These are phyloP conservation scores for Starmerella khaoyaiensis DNA, from an alignment of 805 yeast genomes.

Conservation along the genomic window DNA sequence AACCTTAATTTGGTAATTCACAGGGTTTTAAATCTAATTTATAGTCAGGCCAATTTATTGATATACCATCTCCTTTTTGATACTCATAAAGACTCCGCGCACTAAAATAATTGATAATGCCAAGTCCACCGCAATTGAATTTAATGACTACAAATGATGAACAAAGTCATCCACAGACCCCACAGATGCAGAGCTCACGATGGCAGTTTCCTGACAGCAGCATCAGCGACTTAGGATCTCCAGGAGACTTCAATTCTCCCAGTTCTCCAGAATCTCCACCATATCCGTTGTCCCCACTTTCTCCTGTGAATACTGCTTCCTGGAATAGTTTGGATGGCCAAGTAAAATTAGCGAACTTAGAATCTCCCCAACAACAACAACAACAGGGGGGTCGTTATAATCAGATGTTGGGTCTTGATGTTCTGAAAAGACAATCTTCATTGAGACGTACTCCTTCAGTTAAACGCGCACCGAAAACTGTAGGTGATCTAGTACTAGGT, in stretches of 20 bases:
- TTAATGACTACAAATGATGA: too few species aligned
- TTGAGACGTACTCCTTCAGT: conserved; percentile 1
- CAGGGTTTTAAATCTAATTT: too few species aligned
- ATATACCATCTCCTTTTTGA: too few species aligned
- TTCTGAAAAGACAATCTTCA: conserved; percentile 9
- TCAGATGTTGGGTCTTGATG: too few species aligned
- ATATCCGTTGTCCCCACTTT: conserved; percentile 9
- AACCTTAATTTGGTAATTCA: too few species aligned
- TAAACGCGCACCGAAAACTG: conserved; percentile 10
- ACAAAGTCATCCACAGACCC: conserved; percentile 2
- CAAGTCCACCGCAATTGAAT: too few species aligned
- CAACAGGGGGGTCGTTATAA: conserved; percentile 2
- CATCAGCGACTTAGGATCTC: background rate
- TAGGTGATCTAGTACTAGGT: conserved; percentile 27
- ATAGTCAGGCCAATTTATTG: too few species aligned
- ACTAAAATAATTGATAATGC: too few species aligned
- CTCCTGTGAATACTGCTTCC: background rate
- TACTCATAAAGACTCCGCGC: too few species aligned
- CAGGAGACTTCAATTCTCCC: background rate
- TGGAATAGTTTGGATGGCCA: conserved; percentile 1
- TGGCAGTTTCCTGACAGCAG: too few species aligned
- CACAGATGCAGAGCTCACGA: background rate
- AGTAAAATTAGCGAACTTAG: background rate
- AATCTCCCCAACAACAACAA: conserved; percentile 3
- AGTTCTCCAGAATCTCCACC: conserved; percentile 6